Evolutionary conservation across 2,329 filamentous ascomycete genomes (phyloP), one percentile per base, ranked within the genome.

Genomic region (Cladosporium sp.): DNA sequence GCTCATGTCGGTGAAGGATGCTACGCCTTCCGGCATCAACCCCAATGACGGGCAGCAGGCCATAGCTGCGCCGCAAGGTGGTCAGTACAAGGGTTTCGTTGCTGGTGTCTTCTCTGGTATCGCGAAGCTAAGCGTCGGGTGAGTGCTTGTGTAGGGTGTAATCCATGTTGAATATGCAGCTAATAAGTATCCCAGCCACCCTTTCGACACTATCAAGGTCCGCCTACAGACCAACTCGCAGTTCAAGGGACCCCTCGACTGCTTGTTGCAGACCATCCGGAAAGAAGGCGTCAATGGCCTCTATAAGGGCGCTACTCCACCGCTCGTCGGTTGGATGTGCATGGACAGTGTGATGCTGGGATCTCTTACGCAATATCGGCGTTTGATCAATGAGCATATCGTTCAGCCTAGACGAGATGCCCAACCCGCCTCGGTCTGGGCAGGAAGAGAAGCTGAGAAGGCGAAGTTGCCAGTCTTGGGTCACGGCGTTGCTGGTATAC

Each of bases 121-220:
- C 63, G 85, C 91, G 52, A 97, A 97, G 73, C 74, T 96, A 52
- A 83, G 81, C 62, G 64, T 67, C 34, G 64, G 89, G 89, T 92
- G 70, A 60, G 80, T 72, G n/a, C 9, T 7, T 17, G 29, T 13
- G 4, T 12, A 27, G 20, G 15, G 29, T 27, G 8, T 30, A 6
- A 19, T 39, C 7, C 17, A 43, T 47, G 37, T 41, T 18, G 24
- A 30, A 8, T 18, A 5, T 32, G 17, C 36, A 29, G 17, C 43
- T 42, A 40, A 43, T 19, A 19, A 48, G 13, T 18, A 34, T 49
- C 75, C 80, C 56, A 82, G 82, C 24, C 82, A 85, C 70, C 82
- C 82, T 19, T 97, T 99, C 73, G 93, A 99, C 71, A 97, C 93
- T 0, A 83, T 99, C 69, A 99, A 99, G 72, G 92, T 97, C 48